Evolutionary conservation across 106 monocot species (phyloP).

Genomic region (Gastrodia elata): DNA sequence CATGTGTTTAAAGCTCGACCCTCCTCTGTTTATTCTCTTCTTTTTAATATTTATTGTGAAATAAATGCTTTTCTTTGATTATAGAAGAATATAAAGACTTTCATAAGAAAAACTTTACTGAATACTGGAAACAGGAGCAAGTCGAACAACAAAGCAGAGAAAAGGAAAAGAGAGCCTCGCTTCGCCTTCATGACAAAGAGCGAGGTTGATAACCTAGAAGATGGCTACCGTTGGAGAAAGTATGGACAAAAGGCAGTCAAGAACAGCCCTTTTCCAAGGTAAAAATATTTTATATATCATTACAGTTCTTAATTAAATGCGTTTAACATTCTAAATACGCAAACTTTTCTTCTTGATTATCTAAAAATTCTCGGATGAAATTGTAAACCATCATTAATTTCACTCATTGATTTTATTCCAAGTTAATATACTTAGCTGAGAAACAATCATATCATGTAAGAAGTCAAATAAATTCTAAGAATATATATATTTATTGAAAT

Average conservation of each 20-base stretch:
- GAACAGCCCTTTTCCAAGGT: conserved; percentile 94
- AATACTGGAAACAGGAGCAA: conserved; percentile 42
- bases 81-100: too few species aligned
- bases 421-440: too few species aligned
- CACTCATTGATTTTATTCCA: not conserved
- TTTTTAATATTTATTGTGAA: too few species aligned
- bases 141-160: conserved; percentile 62
- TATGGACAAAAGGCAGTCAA: conserved; percentile 96
- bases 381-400: not conserved
- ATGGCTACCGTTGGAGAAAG: conserved; percentile 91
- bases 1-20: too few species aligned
- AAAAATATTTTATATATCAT: not conserved
- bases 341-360: not conserved
- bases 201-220: conserved; percentile 84
- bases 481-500: too few species aligned
- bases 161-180: conserved; percentile 57
- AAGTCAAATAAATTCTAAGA: too few species aligned
- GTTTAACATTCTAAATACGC: not conserved
- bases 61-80: not conserved
- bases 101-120: not conserved
- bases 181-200: conserved; percentile 97
- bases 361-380: not conserved
- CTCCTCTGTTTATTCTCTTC: too few species aligned
- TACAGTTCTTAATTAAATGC: not conserved
- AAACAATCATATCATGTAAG: too few species aligned